phyloP scores from a whole-genome alignment of 2,329 filamentous ascomycete species.

The Aspergillus alliaceus region DNA sequence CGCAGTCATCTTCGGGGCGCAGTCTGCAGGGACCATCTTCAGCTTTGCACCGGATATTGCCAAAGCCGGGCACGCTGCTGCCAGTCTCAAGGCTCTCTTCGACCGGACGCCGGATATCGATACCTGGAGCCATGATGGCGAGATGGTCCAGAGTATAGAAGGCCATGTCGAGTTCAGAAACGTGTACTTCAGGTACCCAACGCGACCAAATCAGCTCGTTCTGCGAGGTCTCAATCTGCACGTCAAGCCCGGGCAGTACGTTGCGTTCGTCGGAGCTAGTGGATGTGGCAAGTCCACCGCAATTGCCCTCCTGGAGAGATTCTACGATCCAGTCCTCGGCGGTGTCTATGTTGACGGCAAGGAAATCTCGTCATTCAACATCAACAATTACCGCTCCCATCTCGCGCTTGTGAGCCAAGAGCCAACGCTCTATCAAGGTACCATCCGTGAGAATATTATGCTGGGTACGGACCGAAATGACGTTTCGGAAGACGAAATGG shows the following conservation, averaged over 20 bases:
- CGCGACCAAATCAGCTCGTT: constrained; percentile 17
- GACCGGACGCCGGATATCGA: constrained; percentile 35
- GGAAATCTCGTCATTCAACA: constrained; percentile 57
- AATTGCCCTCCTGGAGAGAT: constrained; percentile 58
- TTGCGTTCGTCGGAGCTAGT: constrained; percentile 55
- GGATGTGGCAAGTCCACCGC: constrained; percentile 64
- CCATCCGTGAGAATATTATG: constrained; percentile 66
- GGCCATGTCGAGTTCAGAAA: constrained; percentile 40
- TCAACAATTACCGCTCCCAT: constrained; percentile 60
- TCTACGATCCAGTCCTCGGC: constrained; percentile 66
- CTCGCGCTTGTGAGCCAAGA: constrained; percentile 72
- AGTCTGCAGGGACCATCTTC: constrained; percentile 28
- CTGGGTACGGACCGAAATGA: constrained; percentile 47
- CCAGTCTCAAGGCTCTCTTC: constrained; percentile 42
- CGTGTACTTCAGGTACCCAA: constrained; percentile 37
- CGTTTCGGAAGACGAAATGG: constrained; percentile 14
- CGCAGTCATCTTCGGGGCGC: constrained; percentile 37
- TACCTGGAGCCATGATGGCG: not conserved
- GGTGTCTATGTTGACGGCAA: constrained; percentile 62
- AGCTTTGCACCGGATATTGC: constrained; percentile 31
- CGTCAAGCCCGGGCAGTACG: constrained; percentile 49
- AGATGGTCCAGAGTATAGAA: constrained; percentile 53
- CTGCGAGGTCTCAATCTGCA: constrained; percentile 17
- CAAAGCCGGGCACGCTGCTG: constrained; percentile 30
- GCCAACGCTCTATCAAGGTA: constrained; percentile 66